These are phyloP conservation scores for Aspergillus texensis DNA, from an alignment of 2,329 filamentous ascomycete species.

Conservation along the genomic window DNA sequence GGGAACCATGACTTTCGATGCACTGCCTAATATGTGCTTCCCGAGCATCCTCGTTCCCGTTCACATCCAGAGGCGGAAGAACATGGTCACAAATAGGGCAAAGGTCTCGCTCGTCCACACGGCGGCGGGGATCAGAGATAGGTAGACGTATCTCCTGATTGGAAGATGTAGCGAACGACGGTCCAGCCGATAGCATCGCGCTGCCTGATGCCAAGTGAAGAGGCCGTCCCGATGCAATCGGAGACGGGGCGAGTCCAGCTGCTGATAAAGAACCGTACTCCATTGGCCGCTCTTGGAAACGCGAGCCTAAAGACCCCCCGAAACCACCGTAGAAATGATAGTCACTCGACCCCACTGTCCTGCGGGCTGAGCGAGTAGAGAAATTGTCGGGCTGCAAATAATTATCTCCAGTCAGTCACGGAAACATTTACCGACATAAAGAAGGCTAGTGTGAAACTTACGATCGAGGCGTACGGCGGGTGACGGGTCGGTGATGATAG, in stretches of 20 bases:
- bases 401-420: conserved; percentile 9
- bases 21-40: conserved; percentile 51
- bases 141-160: not conserved
- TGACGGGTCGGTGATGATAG: conserved; percentile 21
- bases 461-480: conserved; percentile 13
- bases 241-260: conserved; percentile 7
- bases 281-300: conserved; percentile 20
- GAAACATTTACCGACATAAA: not conserved
- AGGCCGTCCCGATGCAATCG: conserved; percentile 12
- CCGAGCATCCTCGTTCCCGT: conserved; percentile 43
- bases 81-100: conserved; percentile 49
- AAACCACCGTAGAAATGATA: conserved; percentile 21
- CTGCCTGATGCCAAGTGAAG: conserved; percentile 9
- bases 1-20: conserved; percentile 41
- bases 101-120: conserved; percentile 46
- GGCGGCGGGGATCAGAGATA: conserved; percentile 20
- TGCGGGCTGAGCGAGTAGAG: conserved; percentile 24
- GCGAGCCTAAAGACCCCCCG: conserved; percentile 16
- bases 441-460: conserved; percentile 12
- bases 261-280: conserved; percentile 20
- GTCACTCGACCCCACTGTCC: conserved; percentile 30
- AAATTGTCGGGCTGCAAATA: conserved; percentile 17
- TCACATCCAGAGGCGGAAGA: conserved; percentile 41
- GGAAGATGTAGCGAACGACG: conserved; percentile 7
- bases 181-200: conserved; percentile 5